phyloP scores from a whole-genome alignment of 1,139 yeast genomes.

The Geotrichum bryndzae region DNA sequence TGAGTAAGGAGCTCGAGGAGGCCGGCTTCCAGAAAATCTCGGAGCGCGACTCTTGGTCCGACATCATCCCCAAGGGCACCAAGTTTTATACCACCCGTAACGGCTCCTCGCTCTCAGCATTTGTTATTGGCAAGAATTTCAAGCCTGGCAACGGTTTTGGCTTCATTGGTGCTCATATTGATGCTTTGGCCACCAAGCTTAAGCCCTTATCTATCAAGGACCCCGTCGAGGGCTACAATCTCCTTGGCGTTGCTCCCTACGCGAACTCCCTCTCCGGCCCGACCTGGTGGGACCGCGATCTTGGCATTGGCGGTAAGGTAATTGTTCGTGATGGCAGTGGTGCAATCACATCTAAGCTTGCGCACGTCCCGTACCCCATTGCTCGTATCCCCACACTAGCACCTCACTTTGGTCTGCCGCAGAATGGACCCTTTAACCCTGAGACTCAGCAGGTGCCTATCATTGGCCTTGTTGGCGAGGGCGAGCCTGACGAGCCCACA shows the following conservation, averaged over 20 bases:
- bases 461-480: slow-evolving; percentile 48
- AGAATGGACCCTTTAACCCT: slow-evolving; percentile 72
- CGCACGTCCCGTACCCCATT: slow-evolving; percentile 76
- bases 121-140: slow-evolving; percentile 64
- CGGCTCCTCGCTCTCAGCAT: slow-evolving; percentile 76
- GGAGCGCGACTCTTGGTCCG: slow-evolving; percentile 68
- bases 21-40: slow-evolving; percentile 47
- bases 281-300: slow-evolving; percentile 92
- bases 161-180: slow-evolving; percentile 87
- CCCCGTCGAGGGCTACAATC: slow-evolving; percentile 67
- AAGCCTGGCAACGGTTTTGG: slow-evolving; percentile 73
- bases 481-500: slow-evolving; percentile 39
- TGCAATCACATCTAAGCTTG: slow-evolving; percentile 58
- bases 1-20: slow-evolving; percentile 34
- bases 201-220: slow-evolving; percentile 77
- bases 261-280: slow-evolving; percentile 71
- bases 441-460: slow-evolving; percentile 88
- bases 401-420: slow-evolving; percentile 83
- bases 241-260: slow-evolving; percentile 88
- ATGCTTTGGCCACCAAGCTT: slow-evolving; percentile 67
- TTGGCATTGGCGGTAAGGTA: slow-evolving; percentile 88
- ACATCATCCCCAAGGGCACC: slow-evolving; percentile 45
- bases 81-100: slow-evolving; percentile 74
- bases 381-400: slow-evolving; percentile 92
- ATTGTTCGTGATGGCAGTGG: slow-evolving; percentile 48